Base-by-base conservation (phyloP, 2,329 filamentous ascomycete genomes). In the Botrytis fabae region DNA sequence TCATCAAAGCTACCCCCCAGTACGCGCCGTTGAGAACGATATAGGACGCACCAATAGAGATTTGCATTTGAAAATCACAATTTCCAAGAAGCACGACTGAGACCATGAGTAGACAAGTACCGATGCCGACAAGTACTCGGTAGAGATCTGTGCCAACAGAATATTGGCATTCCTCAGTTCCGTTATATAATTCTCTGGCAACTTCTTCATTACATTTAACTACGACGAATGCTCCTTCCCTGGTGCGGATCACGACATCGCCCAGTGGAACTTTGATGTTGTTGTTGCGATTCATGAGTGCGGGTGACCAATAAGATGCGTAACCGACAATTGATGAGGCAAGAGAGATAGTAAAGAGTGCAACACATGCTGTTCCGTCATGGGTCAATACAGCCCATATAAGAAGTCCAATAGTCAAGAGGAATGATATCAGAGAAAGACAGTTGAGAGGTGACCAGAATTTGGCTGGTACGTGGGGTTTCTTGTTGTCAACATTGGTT, bases 81-180 rank as follows among this genome's bases (percentile, higher is more conserved):
- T 91, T 91, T 1, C 88, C 89, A 48, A 91, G 80, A 22, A 90
- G 81, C 20, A 91, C 87, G 18, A 91, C 87, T 1, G 86, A 85
- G 5, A 87, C 78, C 89, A 91, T 91, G 62, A 91, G 84, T 40
- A 90, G 76, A 14, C 88, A 84, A 14, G 89, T 91, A 48, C 87
- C 88, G 2, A 86, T 60, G 0, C 85, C 88, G 81, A 91, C 89
- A 12, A 90, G 83, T 0, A 83, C 79, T 32, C 86, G 85, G 78
- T 90, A 89, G 2, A 76, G n/a, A 78, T 81, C 69, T 4, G 74
- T 42, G 80, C 83, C 80, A 60, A 90, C 84, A 38, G 84, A 82
- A 76, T 90, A 91, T 42, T 85, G 78, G 79, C 89, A 91, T 77
- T 88, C 85, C 76, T 90, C 88, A 0, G 87, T 89, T 25, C 88